Percentiles rank a stretch among this genome's conserved stretches.
Evolutionary conservation across 495 filamentous ascomycete genomes (phyloP).

Genomic region (Xylaria cubensis): DNA sequence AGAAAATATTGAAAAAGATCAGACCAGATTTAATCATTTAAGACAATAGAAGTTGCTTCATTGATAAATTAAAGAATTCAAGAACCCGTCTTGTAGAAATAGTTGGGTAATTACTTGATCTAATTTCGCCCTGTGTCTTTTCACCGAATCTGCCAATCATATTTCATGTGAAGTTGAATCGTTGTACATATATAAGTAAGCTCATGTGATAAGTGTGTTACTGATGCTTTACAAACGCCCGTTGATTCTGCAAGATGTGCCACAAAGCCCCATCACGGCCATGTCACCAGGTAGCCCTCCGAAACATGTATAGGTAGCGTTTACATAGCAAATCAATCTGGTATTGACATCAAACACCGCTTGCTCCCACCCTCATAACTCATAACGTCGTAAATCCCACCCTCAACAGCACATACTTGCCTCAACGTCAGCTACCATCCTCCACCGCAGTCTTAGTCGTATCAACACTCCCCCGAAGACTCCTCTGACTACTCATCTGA

Average conservation of each 20-base stretch:
- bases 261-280: not conserved
- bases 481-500: slow-evolving; percentile 54
- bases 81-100: too few relatives aligned
- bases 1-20: too few relatives aligned
- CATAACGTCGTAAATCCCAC: not conserved
- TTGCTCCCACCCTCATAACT: not conserved
- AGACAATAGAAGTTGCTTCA: too few relatives aligned
- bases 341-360: not conserved
- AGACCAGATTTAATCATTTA: too few relatives aligned
- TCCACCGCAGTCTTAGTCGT: slow-evolving; percentile 10
- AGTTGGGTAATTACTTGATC: too few relatives aligned
- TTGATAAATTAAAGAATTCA: too few relatives aligned
- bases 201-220: too few relatives aligned
- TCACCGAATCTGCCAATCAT: too few relatives aligned
- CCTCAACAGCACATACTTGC: not conserved
- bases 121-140: too few relatives aligned
- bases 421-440: not conserved
- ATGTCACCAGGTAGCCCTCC: not conserved
- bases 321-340: not conserved
- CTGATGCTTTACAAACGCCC: too few relatives aligned
- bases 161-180: too few relatives aligned
- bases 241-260: not conserved
- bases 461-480: slow-evolving; percentile 39
- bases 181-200: too few relatives aligned
- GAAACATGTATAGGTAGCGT: not conserved